These are phyloP conservation scores for Rhizopogon sp. DNA, from an alignment of 768 basidiomycete genomes.

Conservation along the genomic window DNA sequence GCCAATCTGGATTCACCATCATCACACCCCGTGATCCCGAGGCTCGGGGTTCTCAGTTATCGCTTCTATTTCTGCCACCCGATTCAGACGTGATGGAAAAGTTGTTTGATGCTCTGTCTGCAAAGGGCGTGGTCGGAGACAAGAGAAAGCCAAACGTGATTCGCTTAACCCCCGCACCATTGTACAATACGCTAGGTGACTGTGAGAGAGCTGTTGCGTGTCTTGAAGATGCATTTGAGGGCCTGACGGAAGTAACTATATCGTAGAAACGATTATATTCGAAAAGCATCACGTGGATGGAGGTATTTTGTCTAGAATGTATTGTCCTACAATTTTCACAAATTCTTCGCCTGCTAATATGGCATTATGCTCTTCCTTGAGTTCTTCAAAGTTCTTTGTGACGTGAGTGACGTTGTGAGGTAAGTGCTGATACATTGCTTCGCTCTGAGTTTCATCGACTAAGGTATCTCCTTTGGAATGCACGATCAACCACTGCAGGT, in stretches of 20 bases:
- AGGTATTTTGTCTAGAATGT: constrained; percentile 23
- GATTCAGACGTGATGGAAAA: constrained; percentile 60
- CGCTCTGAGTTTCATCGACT: constrained; percentile 59
- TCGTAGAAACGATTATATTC: no score
- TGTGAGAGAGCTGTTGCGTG: constrained; percentile 63
- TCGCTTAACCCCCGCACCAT: constrained; percentile 76
- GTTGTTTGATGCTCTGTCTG: constrained; percentile 55
- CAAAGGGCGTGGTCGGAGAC: constrained; percentile 84
- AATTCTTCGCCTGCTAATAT: constrained; percentile 41
- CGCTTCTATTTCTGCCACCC: constrained; percentile 69
- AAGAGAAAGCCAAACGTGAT: constrained; percentile 91
- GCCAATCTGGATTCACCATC: constrained; percentile 72
- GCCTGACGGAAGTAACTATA: constrained; percentile 10
- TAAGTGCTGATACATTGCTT: constrained; percentile 55
- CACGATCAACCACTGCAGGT: constrained; percentile 63
- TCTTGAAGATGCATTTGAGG: constrained; percentile 55
- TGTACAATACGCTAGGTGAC: constrained; percentile 84
- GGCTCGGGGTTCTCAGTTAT: constrained; percentile 82
- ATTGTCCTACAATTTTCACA: constrained; percentile 38
- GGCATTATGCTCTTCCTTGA: constrained; percentile 51
- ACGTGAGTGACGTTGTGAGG: constrained; percentile 21
- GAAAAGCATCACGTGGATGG: background rate
- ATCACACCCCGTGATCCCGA: constrained; percentile 74
- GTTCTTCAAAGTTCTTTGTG: constrained; percentile 30
- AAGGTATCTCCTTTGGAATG: constrained; percentile 73